Percentiles rank a stretch among this genome's conserved stretches.
Conservation (phyloP, 495 filamentous ascomycete species). For the Tuber melanosporum region DNA sequence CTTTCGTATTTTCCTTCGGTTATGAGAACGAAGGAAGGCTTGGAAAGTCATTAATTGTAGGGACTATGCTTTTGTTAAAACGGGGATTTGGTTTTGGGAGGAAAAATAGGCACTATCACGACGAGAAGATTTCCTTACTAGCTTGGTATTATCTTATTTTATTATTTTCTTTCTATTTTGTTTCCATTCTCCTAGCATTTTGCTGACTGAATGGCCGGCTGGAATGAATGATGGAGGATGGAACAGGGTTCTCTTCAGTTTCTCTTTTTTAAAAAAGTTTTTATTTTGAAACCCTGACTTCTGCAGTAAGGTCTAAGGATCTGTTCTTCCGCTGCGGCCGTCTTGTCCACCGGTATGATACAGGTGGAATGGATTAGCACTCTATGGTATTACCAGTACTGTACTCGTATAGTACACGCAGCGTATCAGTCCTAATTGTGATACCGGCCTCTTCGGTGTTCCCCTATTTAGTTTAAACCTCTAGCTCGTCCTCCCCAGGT, state of each 20-base stretch:
- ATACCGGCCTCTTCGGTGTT: not conserved
- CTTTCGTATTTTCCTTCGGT: conserved; percentile 3
- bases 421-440: not conserved
- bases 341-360: not conserved
- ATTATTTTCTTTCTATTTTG: not conserved
- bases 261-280: not conserved
- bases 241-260: not conserved
- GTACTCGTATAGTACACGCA: not conserved
- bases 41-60: not conserved
- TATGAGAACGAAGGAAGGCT: not conserved
- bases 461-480: not conserved
- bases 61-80: conserved; percentile 2
- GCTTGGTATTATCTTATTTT: not conserved
- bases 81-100: not conserved
- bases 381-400: not conserved
- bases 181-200: not conserved
- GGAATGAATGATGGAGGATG: not conserved
- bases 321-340: not conserved
- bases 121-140: not conserved
- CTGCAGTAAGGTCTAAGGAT: not conserved
- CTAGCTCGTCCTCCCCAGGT: not conserved
- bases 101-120: not conserved
- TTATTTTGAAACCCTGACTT: not conserved
- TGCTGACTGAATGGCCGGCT: not conserved
- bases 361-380: not conserved